Evolutionary conservation across 495 filamentous ascomycete genomes (phyloP).

Genomic region (Penicillium mononematosum): DNA sequence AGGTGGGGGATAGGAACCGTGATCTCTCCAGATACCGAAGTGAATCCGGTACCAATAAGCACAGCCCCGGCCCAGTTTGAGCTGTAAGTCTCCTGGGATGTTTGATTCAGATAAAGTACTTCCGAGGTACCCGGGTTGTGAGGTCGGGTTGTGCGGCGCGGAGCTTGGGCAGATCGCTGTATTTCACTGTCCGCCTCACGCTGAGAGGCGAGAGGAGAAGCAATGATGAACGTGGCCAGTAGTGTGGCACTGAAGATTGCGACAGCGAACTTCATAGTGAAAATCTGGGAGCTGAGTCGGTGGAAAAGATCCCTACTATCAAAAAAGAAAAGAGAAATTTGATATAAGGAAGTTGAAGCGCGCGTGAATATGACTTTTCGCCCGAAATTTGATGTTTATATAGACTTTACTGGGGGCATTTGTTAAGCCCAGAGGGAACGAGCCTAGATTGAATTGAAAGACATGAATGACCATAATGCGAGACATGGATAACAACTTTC

Average conservation of each 20-base stretch:
- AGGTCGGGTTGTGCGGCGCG: slow-evolving; percentile 5
- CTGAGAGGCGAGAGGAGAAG: slow-evolving; percentile 25
- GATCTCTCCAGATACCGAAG: slow-evolving; percentile 47
- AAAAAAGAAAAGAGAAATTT: neutral
- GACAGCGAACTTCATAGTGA: slow-evolving; percentile 33
- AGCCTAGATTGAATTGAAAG: neutral
- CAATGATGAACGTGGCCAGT: slow-evolving; percentile 22
- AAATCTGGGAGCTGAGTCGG: slow-evolving; percentile 19
- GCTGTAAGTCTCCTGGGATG: slow-evolving; percentile 42
- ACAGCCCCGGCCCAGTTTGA: slow-evolving; percentile 58
- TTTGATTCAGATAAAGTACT: slow-evolving; percentile 24
- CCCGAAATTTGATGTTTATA: neutral
- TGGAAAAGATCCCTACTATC: neutral
- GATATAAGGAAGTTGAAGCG: neutral
- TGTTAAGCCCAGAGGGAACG: neutral
- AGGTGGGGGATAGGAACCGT: slow-evolving; percentile 49
- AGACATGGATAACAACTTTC: slow-evolving; percentile 1
- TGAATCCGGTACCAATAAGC: slow-evolving; percentile 46
- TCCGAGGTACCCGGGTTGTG: slow-evolving; percentile 27
- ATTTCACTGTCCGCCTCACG: slow-evolving; percentile 13
- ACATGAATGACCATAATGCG: neutral
- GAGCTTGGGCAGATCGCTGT: slow-evolving; percentile 14
- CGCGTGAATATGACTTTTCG: neutral
- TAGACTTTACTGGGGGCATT: neutral
- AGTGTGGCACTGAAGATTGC: slow-evolving; percentile 19